These are phyloP conservation scores for Globisporangium splendens DNA, from an alignment of 352 stramenopile genomes.

Conservation along the genomic window DNA sequence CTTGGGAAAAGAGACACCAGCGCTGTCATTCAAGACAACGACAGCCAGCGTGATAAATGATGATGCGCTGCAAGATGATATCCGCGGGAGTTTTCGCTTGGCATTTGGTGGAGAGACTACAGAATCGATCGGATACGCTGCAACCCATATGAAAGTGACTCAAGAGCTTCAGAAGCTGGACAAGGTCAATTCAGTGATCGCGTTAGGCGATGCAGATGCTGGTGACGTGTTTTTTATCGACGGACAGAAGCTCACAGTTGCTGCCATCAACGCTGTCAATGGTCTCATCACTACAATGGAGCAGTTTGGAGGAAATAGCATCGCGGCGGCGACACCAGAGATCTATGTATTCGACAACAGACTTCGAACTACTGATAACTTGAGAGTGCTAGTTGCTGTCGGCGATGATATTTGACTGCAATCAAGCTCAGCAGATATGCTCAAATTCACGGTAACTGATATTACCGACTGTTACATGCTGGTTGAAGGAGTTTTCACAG, in stretches of 20 bases:
- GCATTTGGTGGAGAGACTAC: slow-evolving; percentile 48
- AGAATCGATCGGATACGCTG: slow-evolving; percentile 49
- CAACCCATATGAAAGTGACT: slow-evolving; percentile 66
- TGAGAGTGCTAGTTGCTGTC: slow-evolving; percentile 26
- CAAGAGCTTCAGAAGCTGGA: slow-evolving; percentile 71
- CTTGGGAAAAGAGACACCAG: slow-evolving; percentile 63
- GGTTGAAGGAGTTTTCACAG: slow-evolving; percentile 47
- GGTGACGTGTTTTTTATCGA: slow-evolving; percentile 38
- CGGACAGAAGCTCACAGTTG: slow-evolving; percentile 33
- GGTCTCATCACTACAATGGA: slow-evolving; percentile 29
- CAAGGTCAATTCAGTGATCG: slow-evolving; percentile 55
- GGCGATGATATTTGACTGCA: slow-evolving; percentile 59
- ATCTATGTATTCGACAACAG: slow-evolving; percentile 63
- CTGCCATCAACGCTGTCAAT: slow-evolving; percentile 13
- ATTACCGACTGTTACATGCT: slow-evolving; percentile 32
- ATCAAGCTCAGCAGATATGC: slow-evolving; percentile 35
- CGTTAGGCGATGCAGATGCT: slow-evolving; percentile 30
- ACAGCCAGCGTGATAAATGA: slow-evolving; percentile 77
- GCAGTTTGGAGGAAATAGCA: slow-evolving; percentile 28
- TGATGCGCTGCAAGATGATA: slow-evolving; percentile 54
- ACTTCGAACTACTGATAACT: slow-evolving; percentile 54
- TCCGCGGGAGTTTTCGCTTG: slow-evolving; percentile 60
- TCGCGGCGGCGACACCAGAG: slow-evolving; percentile 24
- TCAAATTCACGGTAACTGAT: slow-evolving; percentile 34
- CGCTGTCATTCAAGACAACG: slow-evolving; percentile 71